Evolutionary conservation across 306 rosid species (phyloP).

Genomic region (Malus fusca): DNA sequence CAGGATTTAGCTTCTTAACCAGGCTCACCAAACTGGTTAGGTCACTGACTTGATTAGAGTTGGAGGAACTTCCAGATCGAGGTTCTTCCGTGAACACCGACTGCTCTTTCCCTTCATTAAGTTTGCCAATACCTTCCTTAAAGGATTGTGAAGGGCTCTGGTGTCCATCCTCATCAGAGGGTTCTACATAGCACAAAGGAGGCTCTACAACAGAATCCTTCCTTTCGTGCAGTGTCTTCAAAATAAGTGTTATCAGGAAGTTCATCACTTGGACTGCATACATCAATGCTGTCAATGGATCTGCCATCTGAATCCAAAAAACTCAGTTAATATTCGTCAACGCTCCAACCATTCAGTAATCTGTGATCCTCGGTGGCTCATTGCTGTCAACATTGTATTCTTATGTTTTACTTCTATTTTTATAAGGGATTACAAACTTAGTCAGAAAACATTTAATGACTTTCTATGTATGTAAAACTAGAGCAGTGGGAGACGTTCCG

Average conservation of each 20-base stretch:
- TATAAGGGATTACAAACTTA: no score
- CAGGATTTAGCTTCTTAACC: conserved; percentile 28
- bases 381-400: neutral
- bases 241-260: conserved; percentile 62
- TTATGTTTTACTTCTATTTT: neutral
- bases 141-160: conserved; percentile 36
- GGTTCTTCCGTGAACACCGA: conserved; percentile 22
- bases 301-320: conserved; percentile 64
- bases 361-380: neutral
- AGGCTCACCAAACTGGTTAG: conserved; percentile 21
- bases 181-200: conserved; percentile 32
- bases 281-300: conserved; percentile 83
- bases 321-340: neutral
- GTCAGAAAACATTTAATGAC: neutral
- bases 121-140: conserved; percentile 23
- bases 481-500: neutral
- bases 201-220: conserved; percentile 43
- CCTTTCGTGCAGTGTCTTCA: conserved; percentile 55
- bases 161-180: conserved; percentile 46
- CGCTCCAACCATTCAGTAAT: neutral
- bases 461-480: neutral
- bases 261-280: conserved; percentile 91
- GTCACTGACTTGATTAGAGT: conserved; percentile 16
- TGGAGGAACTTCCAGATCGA: conserved; percentile 20
- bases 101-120: conserved; percentile 34